Percentiles rank a stretch among this genome's conserved stretches.
Evolutionary conservation across 2,329 filamentous ascomycete genomes (phyloP).

Genomic region (Aureobasidium sp.): DNA sequence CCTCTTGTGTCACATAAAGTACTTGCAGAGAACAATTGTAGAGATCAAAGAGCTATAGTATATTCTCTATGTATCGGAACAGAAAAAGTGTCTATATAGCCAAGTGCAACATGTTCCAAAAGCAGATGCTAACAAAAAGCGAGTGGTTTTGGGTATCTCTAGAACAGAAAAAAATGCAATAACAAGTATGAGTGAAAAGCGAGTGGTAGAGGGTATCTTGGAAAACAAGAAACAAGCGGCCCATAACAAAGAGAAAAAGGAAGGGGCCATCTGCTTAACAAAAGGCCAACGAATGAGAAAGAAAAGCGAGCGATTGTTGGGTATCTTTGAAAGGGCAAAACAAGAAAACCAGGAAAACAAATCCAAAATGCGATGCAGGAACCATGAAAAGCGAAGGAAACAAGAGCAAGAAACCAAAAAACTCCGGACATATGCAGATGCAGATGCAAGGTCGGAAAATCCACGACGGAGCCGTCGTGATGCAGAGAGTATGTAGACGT

Average conservation of each 20-base stretch:
- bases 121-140: not conserved
- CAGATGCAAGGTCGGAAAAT: not conserved
- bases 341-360: not conserved
- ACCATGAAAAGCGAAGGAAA: not conserved
- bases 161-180: not conserved
- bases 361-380: not conserved
- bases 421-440: slow-evolving; percentile 1
- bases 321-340: not conserved
- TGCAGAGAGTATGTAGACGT: not conserved
- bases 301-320: not conserved
- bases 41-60: not conserved
- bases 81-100: not conserved
- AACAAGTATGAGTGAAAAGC: not conserved
- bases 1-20: not conserved
- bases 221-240: not conserved
- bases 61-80: not conserved
- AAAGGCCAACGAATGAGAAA: not conserved
- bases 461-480: not conserved
- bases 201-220: not conserved
- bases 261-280: not conserved
- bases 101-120: not conserved
- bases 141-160: not conserved
- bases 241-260: not conserved
- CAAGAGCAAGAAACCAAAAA: not conserved
- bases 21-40: not conserved